phyloP scores from a whole-genome alignment of 1,284 basidiomycete species.

The Microbotryum silenes-acaulis region DNA sequence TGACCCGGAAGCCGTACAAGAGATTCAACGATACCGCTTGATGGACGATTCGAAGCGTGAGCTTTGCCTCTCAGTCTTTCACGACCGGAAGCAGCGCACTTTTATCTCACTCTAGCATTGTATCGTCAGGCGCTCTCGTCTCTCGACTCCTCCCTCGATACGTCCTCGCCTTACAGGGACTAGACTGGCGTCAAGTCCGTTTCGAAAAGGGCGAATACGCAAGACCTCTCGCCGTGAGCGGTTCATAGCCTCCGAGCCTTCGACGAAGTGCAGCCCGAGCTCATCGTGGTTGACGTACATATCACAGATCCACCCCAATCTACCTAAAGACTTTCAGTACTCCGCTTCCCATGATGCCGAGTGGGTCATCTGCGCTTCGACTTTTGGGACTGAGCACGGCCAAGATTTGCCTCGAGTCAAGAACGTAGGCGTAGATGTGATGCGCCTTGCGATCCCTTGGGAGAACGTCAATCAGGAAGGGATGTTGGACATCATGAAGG shows the following conservation, averaged over 20 bases:
- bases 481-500: constrained; percentile 57
- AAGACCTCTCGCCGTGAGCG: background rate
- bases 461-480: constrained; percentile 50
- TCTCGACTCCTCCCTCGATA: constrained; percentile 60
- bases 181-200: background rate
- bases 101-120: no score
- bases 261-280: no score
- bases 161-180: constrained; percentile 44
- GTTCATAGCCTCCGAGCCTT: no score
- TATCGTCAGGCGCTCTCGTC: constrained; percentile 55
- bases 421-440: constrained; percentile 58
- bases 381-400: constrained; percentile 27
- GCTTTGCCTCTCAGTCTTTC: background rate
- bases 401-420: constrained; percentile 46
- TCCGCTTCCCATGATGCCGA: constrained; percentile 46
- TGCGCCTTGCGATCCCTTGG: constrained; percentile 53
- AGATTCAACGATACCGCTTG: constrained; percentile 12
- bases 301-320: no score
- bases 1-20: background rate
- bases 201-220: background rate
- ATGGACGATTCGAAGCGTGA: constrained; percentile 20
- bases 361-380: constrained; percentile 59
- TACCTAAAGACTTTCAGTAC: background rate
- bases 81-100: no score
- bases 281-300: no score